Conservation (phyloP, 306 rosid genomes). For the Clitoria ternatea region DNA sequence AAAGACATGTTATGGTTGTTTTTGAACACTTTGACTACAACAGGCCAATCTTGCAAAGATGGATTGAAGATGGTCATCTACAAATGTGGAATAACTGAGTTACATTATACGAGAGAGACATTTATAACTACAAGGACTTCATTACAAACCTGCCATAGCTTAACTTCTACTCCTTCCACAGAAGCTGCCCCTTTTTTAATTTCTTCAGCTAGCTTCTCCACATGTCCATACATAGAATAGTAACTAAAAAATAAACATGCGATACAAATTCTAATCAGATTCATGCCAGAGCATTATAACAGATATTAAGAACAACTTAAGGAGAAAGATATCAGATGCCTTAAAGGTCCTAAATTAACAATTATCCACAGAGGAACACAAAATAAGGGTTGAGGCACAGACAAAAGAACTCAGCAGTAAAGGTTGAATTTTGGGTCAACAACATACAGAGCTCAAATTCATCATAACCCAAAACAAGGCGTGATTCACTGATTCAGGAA, state of each 20-base stretch:
- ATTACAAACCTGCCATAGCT: conserved; percentile 81
- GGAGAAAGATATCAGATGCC: background rate
- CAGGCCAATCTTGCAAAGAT: background rate
- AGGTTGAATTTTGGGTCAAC: conserved; percentile 18
- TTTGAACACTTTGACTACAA: conserved; percentile 7
- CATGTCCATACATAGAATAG: conserved; percentile 94
- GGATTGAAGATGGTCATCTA: background rate
- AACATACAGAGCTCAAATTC: conserved; percentile 17
- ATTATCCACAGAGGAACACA: background rate
- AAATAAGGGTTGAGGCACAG: background rate
- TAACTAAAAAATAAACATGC: conserved; percentile 47
- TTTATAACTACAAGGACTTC: background rate
- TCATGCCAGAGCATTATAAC: conserved; percentile 1
- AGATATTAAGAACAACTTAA: conserved; percentile 13
- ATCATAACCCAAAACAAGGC: conserved; percentile 22
- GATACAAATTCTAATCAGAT: conserved; percentile 21
- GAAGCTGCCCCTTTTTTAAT: conserved; percentile 88
- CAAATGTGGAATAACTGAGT: background rate
- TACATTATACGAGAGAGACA: background rate
- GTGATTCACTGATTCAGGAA: conserved; percentile 22
- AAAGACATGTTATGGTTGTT: background rate
- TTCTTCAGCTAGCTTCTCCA: conserved; percentile 81
- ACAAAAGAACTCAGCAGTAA: background rate
- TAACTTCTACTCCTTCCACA: conserved; percentile 88
- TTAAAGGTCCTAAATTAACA: background rate